Conservation (phyloP, 1,284 basidiomycete species). For the Trametes sp. region DNA sequence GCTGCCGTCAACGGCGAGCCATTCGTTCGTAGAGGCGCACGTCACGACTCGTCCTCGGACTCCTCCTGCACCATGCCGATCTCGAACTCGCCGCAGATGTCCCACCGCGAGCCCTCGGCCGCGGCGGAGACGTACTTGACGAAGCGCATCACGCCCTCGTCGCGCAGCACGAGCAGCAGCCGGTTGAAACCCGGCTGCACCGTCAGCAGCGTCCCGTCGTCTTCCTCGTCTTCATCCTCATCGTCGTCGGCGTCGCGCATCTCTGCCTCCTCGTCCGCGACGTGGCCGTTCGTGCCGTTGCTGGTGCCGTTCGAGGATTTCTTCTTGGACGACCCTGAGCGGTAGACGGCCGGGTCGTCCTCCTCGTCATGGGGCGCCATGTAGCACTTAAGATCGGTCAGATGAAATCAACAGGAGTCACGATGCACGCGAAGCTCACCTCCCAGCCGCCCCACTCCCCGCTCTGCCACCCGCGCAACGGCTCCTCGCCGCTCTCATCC, state of each 20-base stretch:
- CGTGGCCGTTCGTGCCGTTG: slow-evolving; percentile 33
- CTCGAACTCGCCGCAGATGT: slow-evolving; percentile 89
- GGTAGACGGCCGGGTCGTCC: slow-evolving; percentile 94
- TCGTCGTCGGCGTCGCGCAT: slow-evolving; percentile 35
- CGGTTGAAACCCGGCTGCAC: slow-evolving; percentile 93
- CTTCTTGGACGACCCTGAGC: slow-evolving; percentile 64
- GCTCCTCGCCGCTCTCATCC: slow-evolving; percentile 43
- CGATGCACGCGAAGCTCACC: slow-evolving; percentile 48
- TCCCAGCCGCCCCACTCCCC: slow-evolving; percentile 96
- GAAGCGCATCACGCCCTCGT: slow-evolving; percentile 93
- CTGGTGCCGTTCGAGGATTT: slow-evolving; percentile 38
- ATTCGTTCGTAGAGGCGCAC: no score
- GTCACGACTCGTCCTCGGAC: slow-evolving; percentile 27
- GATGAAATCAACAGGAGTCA: no score
- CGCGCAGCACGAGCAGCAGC: slow-evolving; percentile 88
- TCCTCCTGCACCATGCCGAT: slow-evolving; percentile 74
- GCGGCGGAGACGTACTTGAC: slow-evolving; percentile 93
- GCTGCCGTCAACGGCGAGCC: no score
- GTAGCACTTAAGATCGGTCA: slow-evolving; percentile 69
- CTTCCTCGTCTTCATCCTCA: slow-evolving; percentile 63
- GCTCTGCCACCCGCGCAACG: slow-evolving; percentile 68
- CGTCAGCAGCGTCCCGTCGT: slow-evolving; percentile 88
- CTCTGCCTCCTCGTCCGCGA: slow-evolving; percentile 34
- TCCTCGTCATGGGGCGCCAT: slow-evolving; percentile 94
- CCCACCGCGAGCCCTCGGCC: slow-evolving; percentile 90